Evolutionary conservation across 2,329 filamentous ascomycete genomes (phyloP).

Genomic region (Fusarium paranaense): DNA sequence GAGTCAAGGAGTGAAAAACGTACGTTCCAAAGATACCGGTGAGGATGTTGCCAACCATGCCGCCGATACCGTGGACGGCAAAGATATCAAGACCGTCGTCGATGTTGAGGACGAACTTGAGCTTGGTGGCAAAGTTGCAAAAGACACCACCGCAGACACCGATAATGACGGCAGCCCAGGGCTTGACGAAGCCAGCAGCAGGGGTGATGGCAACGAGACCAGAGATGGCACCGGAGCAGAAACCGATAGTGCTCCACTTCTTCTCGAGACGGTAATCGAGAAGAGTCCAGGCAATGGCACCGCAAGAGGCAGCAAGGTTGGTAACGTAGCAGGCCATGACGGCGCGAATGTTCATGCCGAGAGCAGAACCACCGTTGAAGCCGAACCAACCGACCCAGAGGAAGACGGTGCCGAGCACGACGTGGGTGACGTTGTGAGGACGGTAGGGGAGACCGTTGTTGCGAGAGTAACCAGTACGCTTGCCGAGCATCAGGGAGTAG

Average conservation of each 20-base stretch:
- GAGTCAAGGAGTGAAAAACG: slow-evolving; percentile 42
- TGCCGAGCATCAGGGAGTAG: slow-evolving; percentile 79
- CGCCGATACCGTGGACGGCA: slow-evolving; percentile 87
- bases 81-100: slow-evolving; percentile 93
- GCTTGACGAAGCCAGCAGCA: slow-evolving; percentile 82
- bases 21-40: slow-evolving; percentile 82
- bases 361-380: slow-evolving; percentile 89
- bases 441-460: slow-evolving; percentile 73
- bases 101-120: slow-evolving; percentile 78
- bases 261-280: slow-evolving; percentile 91
- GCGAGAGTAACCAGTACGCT: slow-evolving; percentile 71
- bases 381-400: slow-evolving; percentile 98
- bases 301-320: slow-evolving; percentile 85
- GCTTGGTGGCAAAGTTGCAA: slow-evolving; percentile 89
- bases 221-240: slow-evolving; percentile 90
- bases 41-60: slow-evolving; percentile 82
- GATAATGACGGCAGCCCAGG: slow-evolving; percentile 69
- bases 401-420: slow-evolving; percentile 78
- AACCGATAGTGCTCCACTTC: slow-evolving; percentile 94
- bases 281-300: slow-evolving; percentile 85
- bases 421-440: slow-evolving; percentile 79
- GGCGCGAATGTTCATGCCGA: slow-evolving; percentile 85
- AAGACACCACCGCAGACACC: slow-evolving; percentile 71
- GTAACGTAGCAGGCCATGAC: slow-evolving; percentile 92
- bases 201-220: slow-evolving; percentile 90